A percentile compares a stretch with the other conserved stretches of the same genome.
Evolutionary conservation across 768 basidiomycete genomes (phyloP).

Genomic region (Russula abietina): DNA sequence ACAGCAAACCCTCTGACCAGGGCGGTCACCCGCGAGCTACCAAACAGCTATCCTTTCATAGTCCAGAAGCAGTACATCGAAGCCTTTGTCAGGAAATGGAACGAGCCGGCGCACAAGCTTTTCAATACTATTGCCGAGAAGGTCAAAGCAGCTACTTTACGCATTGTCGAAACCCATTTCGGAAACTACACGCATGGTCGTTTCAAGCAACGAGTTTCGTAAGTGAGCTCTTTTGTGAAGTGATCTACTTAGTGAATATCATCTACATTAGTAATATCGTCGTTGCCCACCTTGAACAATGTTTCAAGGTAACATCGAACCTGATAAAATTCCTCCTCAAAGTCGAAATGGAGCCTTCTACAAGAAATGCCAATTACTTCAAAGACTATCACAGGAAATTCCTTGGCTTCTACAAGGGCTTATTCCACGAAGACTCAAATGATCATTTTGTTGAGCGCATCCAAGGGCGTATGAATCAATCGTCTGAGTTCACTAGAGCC

Average conservation of each 20-base stretch:
- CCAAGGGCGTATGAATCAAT: not conserved
- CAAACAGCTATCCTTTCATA: conserved; percentile 58
- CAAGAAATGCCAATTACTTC: conserved; percentile 1
- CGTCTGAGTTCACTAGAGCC: not conserved
- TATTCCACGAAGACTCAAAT: not conserved
- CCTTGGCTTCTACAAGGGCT: not conserved
- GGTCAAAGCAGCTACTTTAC: conserved; percentile 37
- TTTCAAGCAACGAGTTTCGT: conserved; percentile 46
- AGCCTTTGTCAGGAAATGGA: conserved; percentile 44
- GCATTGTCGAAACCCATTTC: conserved; percentile 46
- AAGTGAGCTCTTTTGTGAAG: conserved; percentile 21
- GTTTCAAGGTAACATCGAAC: not conserved
- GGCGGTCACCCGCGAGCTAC: conserved; percentile 64
- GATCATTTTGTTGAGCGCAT: not conserved
- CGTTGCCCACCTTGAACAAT: not conserved
- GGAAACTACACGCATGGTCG: conserved; percentile 45
- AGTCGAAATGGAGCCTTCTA: not conserved
- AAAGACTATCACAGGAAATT: conserved; percentile 11
- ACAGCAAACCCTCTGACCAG: conserved; percentile 33
- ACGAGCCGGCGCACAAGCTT: conserved; percentile 37
- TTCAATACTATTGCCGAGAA: conserved; percentile 37
- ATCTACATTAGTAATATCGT: not conserved
- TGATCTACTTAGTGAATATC: conserved; percentile 2
- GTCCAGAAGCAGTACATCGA: conserved; percentile 49
- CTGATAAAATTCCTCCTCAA: not conserved